Base-by-base conservation (phyloP, 2,329 filamentous ascomycete species). In the Ophidiomyces ophidiicola region DNA sequence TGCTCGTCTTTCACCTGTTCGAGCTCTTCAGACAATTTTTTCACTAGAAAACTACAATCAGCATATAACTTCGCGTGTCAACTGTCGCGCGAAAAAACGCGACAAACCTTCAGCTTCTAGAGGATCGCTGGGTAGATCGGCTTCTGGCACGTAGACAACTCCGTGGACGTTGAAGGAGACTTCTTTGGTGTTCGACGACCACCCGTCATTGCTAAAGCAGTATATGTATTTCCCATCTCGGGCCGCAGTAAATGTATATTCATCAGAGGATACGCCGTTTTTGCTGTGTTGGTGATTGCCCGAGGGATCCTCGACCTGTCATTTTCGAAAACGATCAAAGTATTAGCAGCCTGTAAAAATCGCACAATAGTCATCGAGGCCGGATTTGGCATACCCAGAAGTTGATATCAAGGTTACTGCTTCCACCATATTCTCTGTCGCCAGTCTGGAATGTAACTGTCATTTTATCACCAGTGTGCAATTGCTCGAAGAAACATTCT, bases 171-270 rank as follows among this genome's bases (percentile, higher is more conserved):
- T 98, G 76, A 98, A 98, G 41, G 85, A 93, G 39, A 98, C 88
- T 63, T 98, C 90, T 68, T 98, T 98, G 59, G 78, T 92, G 62
- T 85, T 85, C 43, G 87, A 86, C 43, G 84, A 83, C 86, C 88
- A 98, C 62, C 90, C 81, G 70, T 96, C 88, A 66, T 98, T 98
- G 66, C 90, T 92, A 69, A 98, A 98, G 76, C 90, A 98, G 76
- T 98, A 98, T 42, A 75, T 70, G 68, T 82, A 94, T 66, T 82
- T 86, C 49, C 90, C 90, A 61, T 98, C 87, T 57, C 78, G 67
- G 52, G 72, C 69, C 36, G 90, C 87, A 26, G 78, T 81, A 66
- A 98, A 96, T 43, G 83, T 83, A 68, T 92, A 85, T 64, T 96
- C 88, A 58, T 90, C 90, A 53, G 82, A 87, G 46, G 87, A 87